These are phyloP conservation scores for Monosporascus sp. DNA, from an alignment of 2,329 filamentous ascomycete genomes.

Conservation along the genomic window DNA sequence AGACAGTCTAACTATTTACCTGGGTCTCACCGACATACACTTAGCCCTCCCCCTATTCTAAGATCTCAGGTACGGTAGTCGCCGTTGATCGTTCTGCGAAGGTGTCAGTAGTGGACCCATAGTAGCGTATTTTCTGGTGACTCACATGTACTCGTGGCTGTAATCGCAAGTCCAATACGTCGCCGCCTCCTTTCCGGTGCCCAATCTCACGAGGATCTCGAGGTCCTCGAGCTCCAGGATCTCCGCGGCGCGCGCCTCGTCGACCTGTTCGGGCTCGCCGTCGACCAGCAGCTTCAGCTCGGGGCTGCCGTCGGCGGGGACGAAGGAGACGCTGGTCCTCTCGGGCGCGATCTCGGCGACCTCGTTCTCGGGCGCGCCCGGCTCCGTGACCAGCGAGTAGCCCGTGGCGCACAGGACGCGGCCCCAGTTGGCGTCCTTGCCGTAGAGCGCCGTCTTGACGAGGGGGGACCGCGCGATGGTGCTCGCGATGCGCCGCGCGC, in stretches of 20 bases:
- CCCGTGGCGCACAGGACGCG: slow-evolving; percentile 93
- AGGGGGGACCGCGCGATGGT: slow-evolving; percentile 87
- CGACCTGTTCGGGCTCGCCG: slow-evolving; percentile 73
- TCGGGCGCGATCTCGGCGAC: slow-evolving; percentile 59
- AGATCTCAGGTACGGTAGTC: slow-evolving; percentile 55
- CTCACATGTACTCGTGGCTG: slow-evolving; percentile 67
- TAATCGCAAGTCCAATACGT: slow-evolving; percentile 85
- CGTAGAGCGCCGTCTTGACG: slow-evolving; percentile 96
- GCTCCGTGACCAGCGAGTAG: slow-evolving; percentile 63
- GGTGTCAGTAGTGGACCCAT: slow-evolving; percentile 8
- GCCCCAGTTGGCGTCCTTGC: slow-evolving; percentile 97
- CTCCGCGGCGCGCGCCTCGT: slow-evolving; percentile 71
- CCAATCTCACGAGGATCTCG: slow-evolving; percentile 70
- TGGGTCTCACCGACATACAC: not conserved
- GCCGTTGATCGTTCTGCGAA: slow-evolving; percentile 53
- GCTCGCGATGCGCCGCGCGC: slow-evolving; percentile 74
- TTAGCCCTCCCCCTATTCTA: not conserved
- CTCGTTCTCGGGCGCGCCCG: slow-evolving; percentile 50
- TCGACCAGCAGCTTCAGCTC: slow-evolving; percentile 73
- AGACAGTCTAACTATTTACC: not conserved
- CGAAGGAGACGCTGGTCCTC: slow-evolving; percentile 71
- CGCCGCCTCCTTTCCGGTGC: slow-evolving; percentile 62
- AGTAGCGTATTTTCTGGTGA: slow-evolving; percentile 1
- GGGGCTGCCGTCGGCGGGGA: slow-evolving; percentile 69
- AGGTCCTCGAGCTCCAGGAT: slow-evolving; percentile 74